Evolutionary conservation across 768 basidiomycete genomes (phyloP).

Genomic region (Gloeostereum incarnatum): DNA sequence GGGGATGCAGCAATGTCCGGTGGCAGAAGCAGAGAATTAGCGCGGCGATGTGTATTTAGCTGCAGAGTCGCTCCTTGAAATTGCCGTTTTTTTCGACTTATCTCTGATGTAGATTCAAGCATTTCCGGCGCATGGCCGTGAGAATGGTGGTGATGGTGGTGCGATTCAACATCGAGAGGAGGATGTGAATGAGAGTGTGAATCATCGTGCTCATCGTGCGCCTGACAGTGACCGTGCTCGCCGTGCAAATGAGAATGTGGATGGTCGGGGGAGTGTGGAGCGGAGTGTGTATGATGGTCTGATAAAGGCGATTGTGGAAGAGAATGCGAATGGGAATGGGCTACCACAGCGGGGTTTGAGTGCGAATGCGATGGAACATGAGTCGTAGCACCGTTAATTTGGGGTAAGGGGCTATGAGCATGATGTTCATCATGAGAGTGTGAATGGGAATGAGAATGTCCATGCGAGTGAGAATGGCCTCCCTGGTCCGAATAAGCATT

Average conservation of each 20-base stretch:
- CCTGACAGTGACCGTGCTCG: constrained; percentile 12
- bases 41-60: constrained; percentile 17
- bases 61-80: constrained; percentile 31
- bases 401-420: constrained; percentile 21
- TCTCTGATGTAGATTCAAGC: constrained; percentile 9
- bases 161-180: constrained; percentile 17
- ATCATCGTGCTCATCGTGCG: constrained; percentile 6
- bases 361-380: constrained; percentile 1
- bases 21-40: constrained; percentile 9
- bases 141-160: constrained; percentile 11
- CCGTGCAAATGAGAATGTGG: constrained; percentile 18
- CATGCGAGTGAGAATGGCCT: constrained; percentile 50
- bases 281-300: too few relatives aligned
- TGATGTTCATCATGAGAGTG: constrained; percentile 16
- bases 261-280: too few relatives aligned
- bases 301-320: not conserved
- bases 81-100: constrained; percentile 23
- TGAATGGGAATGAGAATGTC: constrained; percentile 19
- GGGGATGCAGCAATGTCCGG: constrained; percentile 36
- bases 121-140: constrained; percentile 4
- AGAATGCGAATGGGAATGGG: constrained; percentile 1
- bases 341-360: not conserved
- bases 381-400: not conserved
- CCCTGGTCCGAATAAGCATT: constrained; percentile 27
- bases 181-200: constrained; percentile 16